Conservation (phyloP, 306 rosid species). For the Cicer yamashitae region DNA sequence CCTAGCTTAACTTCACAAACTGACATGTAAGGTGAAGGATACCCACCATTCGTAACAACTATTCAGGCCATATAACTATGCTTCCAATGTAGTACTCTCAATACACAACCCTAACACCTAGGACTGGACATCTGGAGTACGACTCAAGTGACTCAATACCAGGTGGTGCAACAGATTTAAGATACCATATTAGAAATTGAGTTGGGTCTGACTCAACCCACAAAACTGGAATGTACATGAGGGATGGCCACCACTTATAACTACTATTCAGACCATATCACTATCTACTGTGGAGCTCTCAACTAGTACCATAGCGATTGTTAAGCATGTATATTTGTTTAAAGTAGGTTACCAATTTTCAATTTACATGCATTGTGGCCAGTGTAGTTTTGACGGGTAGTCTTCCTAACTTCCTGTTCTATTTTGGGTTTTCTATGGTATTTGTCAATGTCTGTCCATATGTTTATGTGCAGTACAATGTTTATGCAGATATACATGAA, state of each 20-base stretch:
- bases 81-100: neutral
- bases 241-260: neutral
- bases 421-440: neutral
- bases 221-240: neutral
- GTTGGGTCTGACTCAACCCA: neutral
- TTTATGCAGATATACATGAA: neutral
- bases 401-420: slow-evolving; percentile 24
- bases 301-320: slow-evolving; percentile 1
- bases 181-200: neutral
- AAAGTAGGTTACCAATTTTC: slow-evolving; percentile 18
- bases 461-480: neutral
- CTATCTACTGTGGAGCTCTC: neutral
- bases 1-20: neutral
- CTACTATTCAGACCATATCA: neutral
- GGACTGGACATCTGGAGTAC: neutral
- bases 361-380: neutral
- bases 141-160: neutral
- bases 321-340: slow-evolving; percentile 5
- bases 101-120: neutral
- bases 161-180: neutral
- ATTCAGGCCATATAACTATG: neutral
- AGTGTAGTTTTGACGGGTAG: slow-evolving; percentile 7
- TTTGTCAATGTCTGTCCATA: slow-evolving; percentile 7
- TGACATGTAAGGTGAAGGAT: neutral
- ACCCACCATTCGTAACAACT: neutral